phyloP scores from a whole-genome alignment of 2,329 filamentous ascomycete species.

The Grosmannia clavigera region DNA sequence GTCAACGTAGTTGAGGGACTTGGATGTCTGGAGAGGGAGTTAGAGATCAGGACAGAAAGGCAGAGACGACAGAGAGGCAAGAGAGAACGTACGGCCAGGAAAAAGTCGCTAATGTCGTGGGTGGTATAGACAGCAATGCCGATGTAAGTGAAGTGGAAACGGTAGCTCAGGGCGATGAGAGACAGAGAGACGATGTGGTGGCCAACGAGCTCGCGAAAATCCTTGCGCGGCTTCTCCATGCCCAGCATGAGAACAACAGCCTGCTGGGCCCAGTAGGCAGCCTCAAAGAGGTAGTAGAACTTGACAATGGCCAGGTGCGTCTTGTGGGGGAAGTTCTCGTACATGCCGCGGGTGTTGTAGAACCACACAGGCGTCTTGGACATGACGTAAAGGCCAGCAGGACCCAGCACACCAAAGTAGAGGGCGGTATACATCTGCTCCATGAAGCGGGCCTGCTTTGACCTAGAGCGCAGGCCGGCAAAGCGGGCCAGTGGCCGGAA shows the following conservation, averaged over 20 bases:
- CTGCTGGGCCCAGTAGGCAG: conserved; percentile 92
- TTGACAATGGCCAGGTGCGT: conserved; percentile 75
- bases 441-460: conserved; percentile 86
- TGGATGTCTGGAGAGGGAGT: conserved; percentile 53
- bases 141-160: conserved; percentile 95
- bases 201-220: conserved; percentile 84
- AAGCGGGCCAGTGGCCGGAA: conserved; percentile 63
- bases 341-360: conserved; percentile 86
- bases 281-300: conserved; percentile 91
- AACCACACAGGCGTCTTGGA: conserved; percentile 86
- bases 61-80: background rate
- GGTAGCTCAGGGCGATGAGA: conserved; percentile 77
- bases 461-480: conserved; percentile 56
- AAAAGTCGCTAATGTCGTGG: conserved; percentile 90
- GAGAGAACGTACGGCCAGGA: conserved; percentile 61
- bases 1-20: conserved; percentile 84
- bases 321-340: conserved; percentile 73
- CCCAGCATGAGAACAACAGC: conserved; percentile 75
- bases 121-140: conserved; percentile 88
- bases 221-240: conserved; percentile 86
- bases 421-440: conserved; percentile 90
- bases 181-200: conserved; percentile 84
- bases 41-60: conserved; percentile 7
- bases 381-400: conserved; percentile 84
- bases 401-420: conserved; percentile 76